A percentile compares a stretch with the other conserved stretches of the same genome.
Conservation (phyloP, 2,329 filamentous ascomycete species). For the Claviceps humidiphila region DNA sequence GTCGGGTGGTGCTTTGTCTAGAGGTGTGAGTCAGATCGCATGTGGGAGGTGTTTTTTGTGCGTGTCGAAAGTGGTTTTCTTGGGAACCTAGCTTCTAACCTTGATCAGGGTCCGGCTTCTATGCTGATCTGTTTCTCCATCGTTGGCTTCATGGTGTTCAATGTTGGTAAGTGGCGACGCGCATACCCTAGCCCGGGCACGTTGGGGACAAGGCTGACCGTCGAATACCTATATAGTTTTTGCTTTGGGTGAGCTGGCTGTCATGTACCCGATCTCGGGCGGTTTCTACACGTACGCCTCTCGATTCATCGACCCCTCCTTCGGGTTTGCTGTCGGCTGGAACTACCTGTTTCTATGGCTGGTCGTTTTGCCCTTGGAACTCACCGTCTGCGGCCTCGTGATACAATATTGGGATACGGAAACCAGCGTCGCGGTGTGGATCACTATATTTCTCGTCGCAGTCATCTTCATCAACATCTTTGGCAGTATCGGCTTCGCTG, state of each 20-base stretch:
- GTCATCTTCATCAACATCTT: conserved; percentile 41
- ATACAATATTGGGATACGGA: conserved; percentile 37
- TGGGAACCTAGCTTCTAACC: not conserved
- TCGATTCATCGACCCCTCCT: conserved; percentile 49
- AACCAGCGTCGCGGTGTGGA: conserved; percentile 36
- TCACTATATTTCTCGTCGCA: conserved; percentile 36
- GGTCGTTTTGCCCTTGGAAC: conserved; percentile 35
- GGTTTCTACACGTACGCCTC: conserved; percentile 49
- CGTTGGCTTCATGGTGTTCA: conserved; percentile 42
- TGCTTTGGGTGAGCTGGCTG: conserved; percentile 47
- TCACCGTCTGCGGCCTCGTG: conserved; percentile 37
- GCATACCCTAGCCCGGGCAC: not conserved
- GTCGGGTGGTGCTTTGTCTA: conserved; percentile 38
- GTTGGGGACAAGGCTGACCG: not conserved
- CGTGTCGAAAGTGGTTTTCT: not conserved
- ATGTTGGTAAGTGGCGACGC: conserved; percentile 12
- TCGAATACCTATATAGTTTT: conserved; percentile 26
- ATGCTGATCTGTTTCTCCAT: conserved; percentile 39
- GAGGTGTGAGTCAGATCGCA: conserved; percentile 27
- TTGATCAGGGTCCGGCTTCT: conserved; percentile 23
- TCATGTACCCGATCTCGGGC: conserved; percentile 49
- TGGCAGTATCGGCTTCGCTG: conserved; percentile 38
- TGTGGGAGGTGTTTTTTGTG: not conserved
- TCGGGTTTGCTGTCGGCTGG: conserved; percentile 40
- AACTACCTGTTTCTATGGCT: conserved; percentile 35